Evolutionary conservation across 352 stramenopile genomes (phyloP), one percentile per base, ranked within the genome.

Genomic region (Phytophthora quininea): DNA sequence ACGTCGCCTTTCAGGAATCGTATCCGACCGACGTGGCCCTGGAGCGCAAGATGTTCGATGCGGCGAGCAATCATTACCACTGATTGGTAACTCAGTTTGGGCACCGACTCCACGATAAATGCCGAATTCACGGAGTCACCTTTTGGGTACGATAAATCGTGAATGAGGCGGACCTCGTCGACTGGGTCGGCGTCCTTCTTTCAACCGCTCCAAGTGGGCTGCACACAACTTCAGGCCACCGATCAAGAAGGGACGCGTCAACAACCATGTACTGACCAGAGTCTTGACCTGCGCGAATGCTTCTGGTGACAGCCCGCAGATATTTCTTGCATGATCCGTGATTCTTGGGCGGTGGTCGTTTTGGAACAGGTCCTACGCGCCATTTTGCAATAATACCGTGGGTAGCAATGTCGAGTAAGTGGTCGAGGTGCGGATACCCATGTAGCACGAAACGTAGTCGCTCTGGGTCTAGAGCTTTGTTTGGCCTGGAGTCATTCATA

Each of bases 61-160:
- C 62, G 29, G 4, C 52, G 3, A 0, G 67, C 67, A 15, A 74
- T 53, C 2, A 46, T 40, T 4, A 40, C 32, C 19, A 69, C 64
- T 3, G 62, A 68, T 4, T 65, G 27, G 29, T 65, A 73, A 2
- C 11, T 40, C 2, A 74, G 31, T 2, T 57, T 58, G 5, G 55
- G 60, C 1, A 62, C 31, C 0, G 55, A 63, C 2, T 66, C 40
- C 3, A 33, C 47, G 0, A 58, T 1, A n/a, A 67, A 70, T 1
- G 19, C 24, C 0, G 29, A 14, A 37, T 74, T 74, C 0, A 60
- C 52, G 0, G 61, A 67, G 5, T 61, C 14, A 4, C 32, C 43
- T 5, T 24, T 57, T 2, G 46, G 61, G 5, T 37, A 74, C 2
- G 56, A 70, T 14, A 74, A 35, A n/a, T 70, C 55, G n/a, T 70